Base-by-base conservation (phyloP, 106 monocot species). In the Allium sativum region DNA sequence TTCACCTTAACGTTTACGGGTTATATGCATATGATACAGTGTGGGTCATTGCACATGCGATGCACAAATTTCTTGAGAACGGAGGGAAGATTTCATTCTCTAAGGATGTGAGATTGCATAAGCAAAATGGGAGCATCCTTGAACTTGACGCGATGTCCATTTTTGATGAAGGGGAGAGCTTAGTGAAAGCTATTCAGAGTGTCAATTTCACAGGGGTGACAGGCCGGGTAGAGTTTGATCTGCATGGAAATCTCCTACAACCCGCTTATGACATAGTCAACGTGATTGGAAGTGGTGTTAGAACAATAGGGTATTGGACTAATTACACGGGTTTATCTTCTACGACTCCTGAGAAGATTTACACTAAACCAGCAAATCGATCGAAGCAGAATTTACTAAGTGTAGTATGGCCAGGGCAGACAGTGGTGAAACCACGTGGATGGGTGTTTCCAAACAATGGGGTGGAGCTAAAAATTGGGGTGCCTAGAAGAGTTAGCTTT, bases 21-120 rank as follows among this genome's bases (percentile, higher is more conserved):
- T 50, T 93, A 44, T 88, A 85, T 73, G 88, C 84, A 56, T 93
- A 93, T 77, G 93, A 93, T 68, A 70, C 79, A 7, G 79, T 93
- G 6, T 88, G 93, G 88, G 69, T 72, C 1, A 22, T 93, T 40
- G 93, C 93, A 31, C 62, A 56, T 44, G 88, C 93, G 14, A 6
- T 88, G 45, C 75, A 93, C 75, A 70, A 67, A 10, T 88, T 93
- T 50, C 78, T 93, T 14, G 59, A 82, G 14, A 62, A 76, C 16
- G 88, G 88, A 42, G 93, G 93, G 44, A 57, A 45, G 11, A 74
- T 88, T 74, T 74, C 82, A 45, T 93, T 93, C 64, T 82, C 88
- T 44, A 82, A 75, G 63, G 71, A 88, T 71, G 61, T 79, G 13
- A 88, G 69, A 45, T 62, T 93, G 52, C 67, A 52, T 21, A 42